Base-by-base conservation (phyloP, 306 rosid genomes). In the Medicago truncatula region DNA sequence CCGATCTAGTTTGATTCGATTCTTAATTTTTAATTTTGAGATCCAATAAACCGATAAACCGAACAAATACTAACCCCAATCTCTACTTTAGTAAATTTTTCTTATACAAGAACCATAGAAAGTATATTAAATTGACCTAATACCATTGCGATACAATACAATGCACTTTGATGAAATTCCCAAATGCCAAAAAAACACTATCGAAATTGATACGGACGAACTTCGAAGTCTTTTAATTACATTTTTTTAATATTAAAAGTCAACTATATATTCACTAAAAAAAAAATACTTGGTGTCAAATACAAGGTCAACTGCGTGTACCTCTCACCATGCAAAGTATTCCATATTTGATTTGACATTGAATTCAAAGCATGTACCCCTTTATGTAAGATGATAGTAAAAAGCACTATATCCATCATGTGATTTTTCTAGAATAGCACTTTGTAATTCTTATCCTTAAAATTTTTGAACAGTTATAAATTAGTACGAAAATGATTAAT, bases 341-440 rank as follows among this genome's bases (percentile, higher is more conserved):
- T 47, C 15, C 60, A 54, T 34, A 53, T 36, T 54, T 71, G 76
- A 53, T 36, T 71, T 71, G 65, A 53, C 36, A 43, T 54, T 71
- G 65, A 38, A 71, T 28, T 28, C 31, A 28, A 28, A 28, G 31
- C 4, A 28, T 54, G 65, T 8, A 71, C 28, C 53, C 21, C 76
- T 71, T 36, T 56, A 71, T 36, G 65, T 18, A 54, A 38, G 2
- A 23, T 23, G 28, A 71, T 44, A 34, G 54, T 53, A 16, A 70
- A 70, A 70, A 40, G 16, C 31, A 70, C 59, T 34, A 34, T 23
- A 58, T 18, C 52, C 76, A 71, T 71, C 18, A n/a, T 53, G 12
- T 43, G 52, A 38, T 52, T 70, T 71, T 36, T 71, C 36, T 50
- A 71, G 20, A 31, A 71, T 16, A 11, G 14, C 17, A 71, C 49